Conservation (phyloP, 2,329 filamentous ascomycete species). For the Neopestalotiopsis clavispora region DNA sequence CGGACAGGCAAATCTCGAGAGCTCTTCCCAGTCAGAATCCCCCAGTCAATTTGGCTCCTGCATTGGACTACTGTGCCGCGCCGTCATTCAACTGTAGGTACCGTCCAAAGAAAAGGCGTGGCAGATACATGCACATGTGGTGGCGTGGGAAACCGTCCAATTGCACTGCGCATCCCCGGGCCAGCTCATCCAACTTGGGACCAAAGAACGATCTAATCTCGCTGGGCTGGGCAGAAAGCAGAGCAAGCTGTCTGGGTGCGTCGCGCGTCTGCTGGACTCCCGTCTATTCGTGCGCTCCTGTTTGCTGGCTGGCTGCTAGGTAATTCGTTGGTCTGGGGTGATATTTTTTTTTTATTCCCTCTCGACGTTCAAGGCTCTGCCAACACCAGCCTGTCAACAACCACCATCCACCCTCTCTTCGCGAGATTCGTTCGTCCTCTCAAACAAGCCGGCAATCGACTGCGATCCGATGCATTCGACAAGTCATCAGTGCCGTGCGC, state of each 20-base stretch:
- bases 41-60: conserved; percentile 6
- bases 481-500: conserved; percentile 17
- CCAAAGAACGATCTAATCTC: conserved; percentile 8
- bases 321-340: neutral
- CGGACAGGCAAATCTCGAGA: conserved; percentile 9
- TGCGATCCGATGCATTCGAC: conserved; percentile 24
- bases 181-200: conserved; percentile 12
- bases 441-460: conserved; percentile 14
- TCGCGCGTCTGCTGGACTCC: neutral
- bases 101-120: neutral
- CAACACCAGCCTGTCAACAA: conserved; percentile 2
- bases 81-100: neutral
- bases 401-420: neutral
- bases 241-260: too few relatives aligned
- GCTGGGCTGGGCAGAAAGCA: neutral
- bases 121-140: neutral
- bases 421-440: neutral
- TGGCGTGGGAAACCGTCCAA: conserved; percentile 8
- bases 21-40: conserved; percentile 16
- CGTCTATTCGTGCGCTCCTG: conserved; percentile 6
- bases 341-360: conserved; percentile 4
- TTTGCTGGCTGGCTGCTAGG: neutral
- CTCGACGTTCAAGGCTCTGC: conserved; percentile 3
- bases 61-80: conserved; percentile 8
- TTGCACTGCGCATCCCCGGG: conserved; percentile 11